These are phyloP conservation scores for Ceratocystis huliohia DNA, from an alignment of 2,329 filamentous ascomycete genomes.

Conservation along the genomic window DNA sequence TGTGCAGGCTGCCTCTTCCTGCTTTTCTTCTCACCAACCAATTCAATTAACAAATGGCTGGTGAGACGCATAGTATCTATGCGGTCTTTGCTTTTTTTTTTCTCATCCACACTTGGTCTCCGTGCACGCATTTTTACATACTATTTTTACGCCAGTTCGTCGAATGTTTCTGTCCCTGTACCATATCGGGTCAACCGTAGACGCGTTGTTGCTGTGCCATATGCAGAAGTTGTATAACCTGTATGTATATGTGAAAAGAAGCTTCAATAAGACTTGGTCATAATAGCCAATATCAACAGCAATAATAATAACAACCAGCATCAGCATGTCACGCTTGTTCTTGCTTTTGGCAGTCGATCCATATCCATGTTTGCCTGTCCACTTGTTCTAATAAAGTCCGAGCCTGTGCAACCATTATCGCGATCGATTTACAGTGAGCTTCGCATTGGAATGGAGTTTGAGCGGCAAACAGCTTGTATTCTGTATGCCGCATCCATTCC, in stretches of 20 bases:
- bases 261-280: not conserved
- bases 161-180: constrained; percentile 5
- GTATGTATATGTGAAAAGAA: not conserved
- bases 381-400: not conserved
- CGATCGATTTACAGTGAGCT: no score
- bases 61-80: not conserved
- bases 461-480: not conserved
- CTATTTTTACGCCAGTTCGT: constrained; percentile 10
- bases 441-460: not conserved
- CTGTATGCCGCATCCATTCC: not conserved
- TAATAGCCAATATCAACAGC: not conserved
- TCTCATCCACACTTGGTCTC: not conserved
- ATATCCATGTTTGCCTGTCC: constrained; percentile 9
- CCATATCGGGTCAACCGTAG: constrained; percentile 1
- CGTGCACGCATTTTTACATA: not conserved
- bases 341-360: constrained; percentile 7
- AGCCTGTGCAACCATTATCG: not conserved
- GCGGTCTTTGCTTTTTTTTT: not conserved
- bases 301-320: not conserved
- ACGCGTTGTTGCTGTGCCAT: not conserved
- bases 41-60: constrained; percentile 7
- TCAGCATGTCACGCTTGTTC: not conserved
- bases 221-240: not conserved
- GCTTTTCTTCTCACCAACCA: not conserved
- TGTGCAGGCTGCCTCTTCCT: not conserved